These are phyloP conservation scores for Pyrus betulifolia DNA, from an alignment of 306 rosid genomes.

Conservation along the genomic window DNA sequence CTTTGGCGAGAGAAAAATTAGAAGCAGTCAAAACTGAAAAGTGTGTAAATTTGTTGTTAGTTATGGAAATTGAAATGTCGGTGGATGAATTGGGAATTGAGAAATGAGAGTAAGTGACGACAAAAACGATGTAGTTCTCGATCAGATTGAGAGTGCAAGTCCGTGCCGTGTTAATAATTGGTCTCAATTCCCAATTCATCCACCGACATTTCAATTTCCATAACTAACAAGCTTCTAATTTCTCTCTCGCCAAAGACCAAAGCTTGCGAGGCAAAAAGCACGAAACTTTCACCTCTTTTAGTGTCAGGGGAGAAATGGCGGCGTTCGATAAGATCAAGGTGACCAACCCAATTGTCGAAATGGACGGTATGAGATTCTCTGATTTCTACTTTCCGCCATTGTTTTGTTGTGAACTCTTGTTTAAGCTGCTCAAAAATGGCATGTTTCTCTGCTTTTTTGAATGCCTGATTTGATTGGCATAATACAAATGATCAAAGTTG, in stretches of 20 bases:
- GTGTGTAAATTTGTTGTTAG: neutral
- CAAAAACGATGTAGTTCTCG: too few species aligned
- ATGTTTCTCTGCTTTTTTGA: neutral
- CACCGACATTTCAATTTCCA: neutral
- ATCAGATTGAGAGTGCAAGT: too few species aligned
- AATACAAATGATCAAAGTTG: neutral
- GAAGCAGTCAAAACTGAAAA: neutral
- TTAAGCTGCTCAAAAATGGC: neutral
- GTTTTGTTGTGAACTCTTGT: neutral
- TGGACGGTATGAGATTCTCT: conserved; percentile 57
- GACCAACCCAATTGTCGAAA: conserved; percentile 85
- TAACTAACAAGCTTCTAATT: neutral
- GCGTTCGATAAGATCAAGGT: conserved; percentile 71
- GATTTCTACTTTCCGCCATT: neutral
- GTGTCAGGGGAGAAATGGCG: conserved; percentile 18
- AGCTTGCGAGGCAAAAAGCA: neutral
- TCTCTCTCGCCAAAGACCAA: neutral
- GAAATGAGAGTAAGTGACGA: too few species aligned
- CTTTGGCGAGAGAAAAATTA: neutral
- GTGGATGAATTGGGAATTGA: neutral
- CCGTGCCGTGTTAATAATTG: too few species aligned
- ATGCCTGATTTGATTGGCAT: neutral
- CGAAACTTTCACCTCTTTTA: neutral
- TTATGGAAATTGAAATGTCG: neutral
- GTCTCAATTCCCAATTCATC: neutral